These are phyloP conservation scores for Primulina tabacum DNA, from an alignment of 257 asterid genomes.

Conservation along the genomic window DNA sequence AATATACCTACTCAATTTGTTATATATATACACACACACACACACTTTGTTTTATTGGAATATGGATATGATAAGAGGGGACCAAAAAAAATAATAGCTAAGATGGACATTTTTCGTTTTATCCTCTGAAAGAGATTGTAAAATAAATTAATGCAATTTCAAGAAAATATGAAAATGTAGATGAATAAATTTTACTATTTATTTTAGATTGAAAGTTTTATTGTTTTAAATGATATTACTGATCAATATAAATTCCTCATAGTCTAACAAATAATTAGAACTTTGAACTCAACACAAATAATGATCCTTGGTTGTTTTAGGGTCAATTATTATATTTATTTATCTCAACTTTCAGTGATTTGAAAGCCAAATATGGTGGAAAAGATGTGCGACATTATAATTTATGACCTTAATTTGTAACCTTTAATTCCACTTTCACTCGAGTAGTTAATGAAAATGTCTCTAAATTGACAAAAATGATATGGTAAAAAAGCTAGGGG, in stretches of 20 bases:
- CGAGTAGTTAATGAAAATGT: constrained; percentile 42
- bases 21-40: no score
- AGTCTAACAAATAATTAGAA: no score
- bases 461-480: constrained; percentile 34
- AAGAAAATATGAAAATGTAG: no score
- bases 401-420: constrained; percentile 18
- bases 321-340: background rate
- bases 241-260: no score
- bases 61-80: background rate
- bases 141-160: no score
- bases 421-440: constrained; percentile 34
- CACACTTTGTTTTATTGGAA: background rate
- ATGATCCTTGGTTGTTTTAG: no score
- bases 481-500: constrained; percentile 24
- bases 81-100: background rate
- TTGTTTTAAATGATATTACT: no score
- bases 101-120: background rate
- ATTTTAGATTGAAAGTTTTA: no score
- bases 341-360: constrained; percentile 34
- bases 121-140: background rate
- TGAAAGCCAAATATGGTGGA: constrained; percentile 37
- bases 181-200: no score
- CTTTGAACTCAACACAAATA: no score
- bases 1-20: no score
- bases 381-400: constrained; percentile 27